phyloP scores from a whole-genome alignment of 2,329 filamentous ascomycete genomes.

The Colletotrichum lupini region DNA sequence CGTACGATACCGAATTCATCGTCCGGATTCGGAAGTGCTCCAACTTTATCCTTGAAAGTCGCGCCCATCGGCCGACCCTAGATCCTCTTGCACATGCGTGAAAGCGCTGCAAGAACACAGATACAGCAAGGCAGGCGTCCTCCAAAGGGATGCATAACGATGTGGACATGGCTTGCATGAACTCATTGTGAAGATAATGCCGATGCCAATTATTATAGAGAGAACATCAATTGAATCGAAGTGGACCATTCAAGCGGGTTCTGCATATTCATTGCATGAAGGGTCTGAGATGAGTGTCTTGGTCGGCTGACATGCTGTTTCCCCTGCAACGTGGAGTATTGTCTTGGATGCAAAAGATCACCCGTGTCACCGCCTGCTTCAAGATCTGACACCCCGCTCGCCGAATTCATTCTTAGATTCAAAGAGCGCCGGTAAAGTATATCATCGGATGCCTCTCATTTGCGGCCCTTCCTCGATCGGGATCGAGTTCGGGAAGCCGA shows the following conservation, averaged over 20 bases:
- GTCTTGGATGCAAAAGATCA: slow-evolving; percentile 17
- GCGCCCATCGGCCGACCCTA: background rate
- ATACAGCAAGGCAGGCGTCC: background rate
- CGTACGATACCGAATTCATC: slow-evolving; percentile 20
- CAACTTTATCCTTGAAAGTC: background rate
- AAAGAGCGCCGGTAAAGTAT: background rate
- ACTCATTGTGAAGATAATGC: background rate
- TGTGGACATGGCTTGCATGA: background rate
- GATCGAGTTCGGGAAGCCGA: background rate
- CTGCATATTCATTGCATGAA: background rate
- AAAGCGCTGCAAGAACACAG: background rate
- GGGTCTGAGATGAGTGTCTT: background rate
- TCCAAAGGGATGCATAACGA: background rate
- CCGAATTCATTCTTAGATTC: background rate
- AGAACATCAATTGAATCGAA: background rate
- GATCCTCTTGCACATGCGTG: background rate
- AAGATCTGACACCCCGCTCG: background rate
- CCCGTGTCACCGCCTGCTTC: background rate
- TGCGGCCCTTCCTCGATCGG: background rate
- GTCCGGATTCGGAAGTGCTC: slow-evolving; percentile 28
- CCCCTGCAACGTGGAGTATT: background rate
- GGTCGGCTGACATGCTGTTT: background rate
- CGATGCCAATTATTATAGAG: too few relatives aligned
- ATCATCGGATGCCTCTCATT: background rate
- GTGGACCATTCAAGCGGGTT: background rate